Evolutionary conservation across 2,329 filamentous ascomycete genomes (phyloP), one percentile per base, ranked within the genome.

Genomic region (Trichophaea hybrida): DNA sequence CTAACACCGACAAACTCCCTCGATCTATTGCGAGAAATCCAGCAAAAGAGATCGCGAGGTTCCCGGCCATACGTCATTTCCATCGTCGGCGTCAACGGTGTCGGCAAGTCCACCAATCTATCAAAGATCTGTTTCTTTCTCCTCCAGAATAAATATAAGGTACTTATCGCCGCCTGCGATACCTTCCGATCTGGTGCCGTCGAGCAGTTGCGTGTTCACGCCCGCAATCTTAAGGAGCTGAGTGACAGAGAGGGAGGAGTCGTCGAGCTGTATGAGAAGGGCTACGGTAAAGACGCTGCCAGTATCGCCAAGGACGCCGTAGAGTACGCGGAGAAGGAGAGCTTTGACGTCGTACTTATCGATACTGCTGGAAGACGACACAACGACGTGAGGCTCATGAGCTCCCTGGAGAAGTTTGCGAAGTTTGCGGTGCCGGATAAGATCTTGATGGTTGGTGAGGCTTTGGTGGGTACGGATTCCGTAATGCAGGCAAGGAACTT

Each of bases 61-160:
- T 77, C 78, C 61, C 84, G 93, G 3, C 93, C 93, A 48, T 98
- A 97, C 71, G 91, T 97, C 69, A 94, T 98, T 71, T 96, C 89
- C 59, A 95, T 98, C 63, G 93, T 98, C 48, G 93, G 93, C 63
- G 93, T 98, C 71, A 98, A 98, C 72, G 93, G 93, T 57, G 93
- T 98, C 40, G 93, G 93, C 70, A 98, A 98, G 75, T 96, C 90
- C 13, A 98, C 93, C 56, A 97, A 96, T 71, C 78, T 98, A 40
- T 91, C 88, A 72, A 98, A 98, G 74, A 95, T 98, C 66, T 94
- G 90, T 73, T 98, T 93, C 75, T 98, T 98, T 75, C 78, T 98
- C 40, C 78, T 98, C 35, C 91, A 98, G 73, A 98, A 98, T 76
- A 90, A 94, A 71, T 94, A 95, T 76, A 86, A 86, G 70, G 89